Base-by-base conservation (phyloP, 2,329 filamentous ascomycete genomes). In the Trichoderma pleuroti region DNA sequence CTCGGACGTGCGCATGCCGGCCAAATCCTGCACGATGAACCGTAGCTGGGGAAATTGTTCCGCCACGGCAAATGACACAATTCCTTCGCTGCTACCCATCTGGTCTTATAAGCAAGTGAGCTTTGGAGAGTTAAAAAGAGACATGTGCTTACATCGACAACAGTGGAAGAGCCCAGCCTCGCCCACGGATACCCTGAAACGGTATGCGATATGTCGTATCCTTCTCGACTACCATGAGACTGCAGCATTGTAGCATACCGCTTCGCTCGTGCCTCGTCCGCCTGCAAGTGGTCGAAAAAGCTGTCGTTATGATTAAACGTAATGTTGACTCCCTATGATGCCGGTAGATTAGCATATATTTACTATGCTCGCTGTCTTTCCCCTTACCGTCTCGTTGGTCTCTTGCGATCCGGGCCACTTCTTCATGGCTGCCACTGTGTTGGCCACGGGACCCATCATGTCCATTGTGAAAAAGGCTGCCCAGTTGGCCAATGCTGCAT, bases 371-470 rank as follows among this genome's bases (percentile, higher is more conserved):
- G 14, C 8, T 9, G 9, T 1, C 32, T 8, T n/a, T 8, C 10
- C 1, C 1, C 69, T 21, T 67, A 72, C 74, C 7, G 81, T 81
- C 72, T 82, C 74, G 12, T 75, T 80, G 0, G 77, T 73, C 52
- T 82, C 80, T 36, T 79, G 72, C n/a, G 77, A 80, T 18, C 70
- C 75, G 0, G 80, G 80, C 80, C 80, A 82, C 68, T 74, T 79
- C 56, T 77, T 74, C 76, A 81, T 76, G 5, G 80, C 80, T 1
- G 76, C 74, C 4, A 80, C 75, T 4, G 77, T 77, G 63, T 78
- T 77, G 16, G 75, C 75, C 5, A 78, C 74, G 5, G 78, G 75
- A 3, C 75, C 75, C 73, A 77, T 76, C 36, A 80, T 71, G 54
- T 82, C 78, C 8, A 76, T 71, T 14, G 70, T 75, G 26, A 73